These are phyloP conservation scores for Theileria sp. DNA, from an alignment of 169 alveolate species.

Conservation along the genomic window DNA sequence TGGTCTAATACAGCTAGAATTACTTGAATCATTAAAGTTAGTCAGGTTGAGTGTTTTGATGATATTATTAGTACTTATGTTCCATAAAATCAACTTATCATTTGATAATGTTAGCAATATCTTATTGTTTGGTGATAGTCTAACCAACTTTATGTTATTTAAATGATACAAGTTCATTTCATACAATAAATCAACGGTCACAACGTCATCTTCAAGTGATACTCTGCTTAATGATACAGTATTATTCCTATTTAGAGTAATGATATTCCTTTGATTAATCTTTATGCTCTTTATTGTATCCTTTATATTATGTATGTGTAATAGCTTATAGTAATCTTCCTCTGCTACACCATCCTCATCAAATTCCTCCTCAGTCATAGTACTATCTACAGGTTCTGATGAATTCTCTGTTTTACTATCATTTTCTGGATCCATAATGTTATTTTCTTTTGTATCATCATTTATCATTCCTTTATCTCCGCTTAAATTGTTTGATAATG, in stretches of 20 bases:
- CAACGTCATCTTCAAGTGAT: conserved; percentile 44
- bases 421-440: conserved; percentile 1
- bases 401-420: conserved; percentile 8
- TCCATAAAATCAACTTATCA: conserved; percentile 70
- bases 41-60: conserved; percentile 63
- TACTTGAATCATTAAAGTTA: conserved; percentile 63
- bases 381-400: conserved; percentile 6
- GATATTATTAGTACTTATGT: conserved; percentile 62
- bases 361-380: conserved; percentile 11
- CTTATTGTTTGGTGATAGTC: conserved; percentile 66
- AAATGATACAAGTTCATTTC: conserved; percentile 67
- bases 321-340: conserved; percentile 6
- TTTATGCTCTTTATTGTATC: neutral
- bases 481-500: neutral
- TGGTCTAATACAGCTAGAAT: conserved; percentile 58
- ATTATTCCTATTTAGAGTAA: conserved; percentile 17
- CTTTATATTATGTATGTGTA: conserved; percentile 1
- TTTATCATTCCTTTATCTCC: conserved; percentile 29
- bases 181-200: conserved; percentile 63
- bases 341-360: neutral
- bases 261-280: neutral
- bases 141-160: conserved; percentile 61
- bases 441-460: conserved; percentile 54
- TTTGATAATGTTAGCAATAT: conserved; percentile 70
- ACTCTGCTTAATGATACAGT: conserved; percentile 24